A percentile compares a stretch with the other conserved stretches of the same genome.
These are phyloP conservation scores for Priceomyces medius DNA, from an alignment of 805 yeast genomes.

Conservation along the genomic window DNA sequence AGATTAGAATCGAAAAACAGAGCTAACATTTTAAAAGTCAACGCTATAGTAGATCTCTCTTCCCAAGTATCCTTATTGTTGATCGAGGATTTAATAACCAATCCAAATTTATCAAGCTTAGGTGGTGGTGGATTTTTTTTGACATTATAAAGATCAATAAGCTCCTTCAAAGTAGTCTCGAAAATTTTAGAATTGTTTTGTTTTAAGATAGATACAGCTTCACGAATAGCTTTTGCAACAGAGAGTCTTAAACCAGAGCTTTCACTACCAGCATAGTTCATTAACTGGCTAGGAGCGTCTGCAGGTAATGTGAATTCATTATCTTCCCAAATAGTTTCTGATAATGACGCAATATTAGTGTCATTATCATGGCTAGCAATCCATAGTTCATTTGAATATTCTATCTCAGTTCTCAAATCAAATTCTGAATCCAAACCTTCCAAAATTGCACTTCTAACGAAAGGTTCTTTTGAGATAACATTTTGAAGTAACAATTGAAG, in stretches of 20 bases:
- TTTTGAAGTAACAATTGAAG: constrained; percentile 55
- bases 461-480: constrained; percentile 58
- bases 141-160: constrained; percentile 56
- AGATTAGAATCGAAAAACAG: constrained; percentile 38
- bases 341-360: constrained; percentile 57
- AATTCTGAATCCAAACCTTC: constrained; percentile 87
- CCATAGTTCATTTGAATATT: constrained; percentile 69
- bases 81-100: constrained; percentile 60
- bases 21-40: constrained; percentile 58
- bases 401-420: constrained; percentile 46
- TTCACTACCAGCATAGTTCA: constrained; percentile 48
- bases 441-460: constrained; percentile 75
- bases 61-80: constrained; percentile 80
- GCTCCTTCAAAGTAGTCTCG: constrained; percentile 34
- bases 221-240: constrained; percentile 66
- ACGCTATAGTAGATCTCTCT: constrained; percentile 77
- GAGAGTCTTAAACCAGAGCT: constrained; percentile 74
- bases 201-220: constrained; percentile 44
- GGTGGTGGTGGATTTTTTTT: constrained; percentile 76
- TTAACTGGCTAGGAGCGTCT: constrained; percentile 46
- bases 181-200: constrained; percentile 21
- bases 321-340: constrained; percentile 84
- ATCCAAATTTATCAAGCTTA: constrained; percentile 74
- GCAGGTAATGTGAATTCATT: constrained; percentile 52
- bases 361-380: constrained; percentile 76